Evolutionary conservation across 768 basidiomycete genomes (phyloP).

Genomic region (Lentinula lateritia): DNA sequence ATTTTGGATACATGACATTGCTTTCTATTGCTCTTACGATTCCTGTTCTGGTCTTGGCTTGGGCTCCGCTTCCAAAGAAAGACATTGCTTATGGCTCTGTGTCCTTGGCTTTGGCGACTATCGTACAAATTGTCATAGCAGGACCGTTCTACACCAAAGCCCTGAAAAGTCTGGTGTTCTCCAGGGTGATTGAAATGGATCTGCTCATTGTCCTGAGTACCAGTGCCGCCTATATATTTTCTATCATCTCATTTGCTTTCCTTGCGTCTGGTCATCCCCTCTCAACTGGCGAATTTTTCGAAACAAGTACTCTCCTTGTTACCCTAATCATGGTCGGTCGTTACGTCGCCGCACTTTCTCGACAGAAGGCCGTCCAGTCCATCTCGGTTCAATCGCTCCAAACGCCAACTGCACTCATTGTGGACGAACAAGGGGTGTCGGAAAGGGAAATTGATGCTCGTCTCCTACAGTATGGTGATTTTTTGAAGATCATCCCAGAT

Average conservation of each 20-base stretch:
- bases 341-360: constrained; percentile 29
- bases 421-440: constrained; percentile 12
- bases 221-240: constrained; percentile 33
- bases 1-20: too few relatives aligned
- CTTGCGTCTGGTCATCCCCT: constrained; percentile 23
- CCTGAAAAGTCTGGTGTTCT: constrained; percentile 28
- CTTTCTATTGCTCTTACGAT: constrained; percentile 22
- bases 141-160: constrained; percentile 31
- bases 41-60: constrained; percentile 36
- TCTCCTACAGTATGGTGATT: constrained; percentile 30
- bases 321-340: constrained; percentile 36
- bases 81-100: constrained; percentile 27
- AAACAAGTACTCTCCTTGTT: constrained; percentile 36
- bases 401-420: constrained; percentile 21
- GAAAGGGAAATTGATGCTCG: constrained; percentile 6
- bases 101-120: constrained; percentile 31
- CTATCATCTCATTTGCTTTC: constrained; percentile 31
- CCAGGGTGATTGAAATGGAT: constrained; percentile 30
- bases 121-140: constrained; percentile 28
- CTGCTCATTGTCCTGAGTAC: constrained; percentile 33
- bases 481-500: constrained; percentile 27
- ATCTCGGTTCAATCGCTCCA: constrained; percentile 30
- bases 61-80: constrained; percentile 30
- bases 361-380: constrained; percentile 25
- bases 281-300: constrained; percentile 29